Conservation (phyloP, 768 basidiomycete genomes). For the Gymnopilus junonius region DNA sequence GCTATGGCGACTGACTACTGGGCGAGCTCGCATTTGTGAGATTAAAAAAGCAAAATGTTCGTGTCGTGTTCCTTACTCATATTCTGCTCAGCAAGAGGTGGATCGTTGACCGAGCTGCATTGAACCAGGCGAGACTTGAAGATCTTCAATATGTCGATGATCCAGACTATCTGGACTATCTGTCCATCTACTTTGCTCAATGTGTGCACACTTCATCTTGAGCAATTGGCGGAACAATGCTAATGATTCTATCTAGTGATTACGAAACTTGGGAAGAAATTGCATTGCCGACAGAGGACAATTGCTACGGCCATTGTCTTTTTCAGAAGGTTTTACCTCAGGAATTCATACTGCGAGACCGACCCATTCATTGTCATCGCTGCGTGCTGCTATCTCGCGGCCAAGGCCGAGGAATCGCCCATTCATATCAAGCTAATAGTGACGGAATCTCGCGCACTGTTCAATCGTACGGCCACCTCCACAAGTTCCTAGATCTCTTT, state of each 20-base stretch:
- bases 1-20: conserved; percentile 90
- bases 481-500: not conserved
- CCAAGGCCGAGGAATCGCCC: conserved; percentile 96
- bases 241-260: conserved; percentile 58
- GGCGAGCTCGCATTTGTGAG: conserved; percentile 88
- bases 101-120: conserved; percentile 81
- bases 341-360: conserved; percentile 94
- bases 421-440: conserved; percentile 94
- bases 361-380: conserved; percentile 93
- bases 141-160: conserved; percentile 83
- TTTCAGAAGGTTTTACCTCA: conserved; percentile 96
- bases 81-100: conserved; percentile 77
- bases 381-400: conserved; percentile 94
- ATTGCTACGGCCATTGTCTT: conserved; percentile 95
- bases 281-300: conserved; percentile 84
- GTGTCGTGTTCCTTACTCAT: conserved; percentile 21
- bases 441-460: conserved; percentile 77
- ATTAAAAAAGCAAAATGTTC: conserved; percentile 32
- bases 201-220: conserved; percentile 42
- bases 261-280: conserved; percentile 83
- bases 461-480: conserved; percentile 71
- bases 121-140: conserved; percentile 73
- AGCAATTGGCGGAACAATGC: not conserved
- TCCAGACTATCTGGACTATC: conserved; percentile 76
- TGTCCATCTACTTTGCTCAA: conserved; percentile 90